Conservation (phyloP, 1,139 yeast genomes). For the Pichia sp. region DNA sequence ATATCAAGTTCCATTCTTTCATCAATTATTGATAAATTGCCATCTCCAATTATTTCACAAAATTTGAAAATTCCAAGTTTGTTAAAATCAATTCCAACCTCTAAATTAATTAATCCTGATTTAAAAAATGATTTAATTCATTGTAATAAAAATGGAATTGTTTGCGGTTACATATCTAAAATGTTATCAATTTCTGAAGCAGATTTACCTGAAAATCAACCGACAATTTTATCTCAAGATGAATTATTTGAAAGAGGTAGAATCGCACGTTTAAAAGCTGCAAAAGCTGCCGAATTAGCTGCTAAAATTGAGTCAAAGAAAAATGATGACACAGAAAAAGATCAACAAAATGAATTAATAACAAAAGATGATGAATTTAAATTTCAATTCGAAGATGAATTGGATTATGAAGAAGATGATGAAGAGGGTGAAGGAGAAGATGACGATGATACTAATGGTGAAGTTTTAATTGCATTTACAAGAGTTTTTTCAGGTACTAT, state of each 20-base stretch:
- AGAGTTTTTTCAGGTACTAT: constrained; percentile 85
- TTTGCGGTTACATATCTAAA: constrained; percentile 83
- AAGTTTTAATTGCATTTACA: constrained; percentile 62
- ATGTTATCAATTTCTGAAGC: constrained; percentile 77
- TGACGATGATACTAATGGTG: constrained; percentile 36
- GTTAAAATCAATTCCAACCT: constrained; percentile 51
- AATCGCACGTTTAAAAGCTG: constrained; percentile 64
- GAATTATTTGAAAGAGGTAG: constrained; percentile 65
- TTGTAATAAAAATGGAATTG: constrained; percentile 61
- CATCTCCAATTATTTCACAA: constrained; percentile 80
- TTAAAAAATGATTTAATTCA: constrained; percentile 51
- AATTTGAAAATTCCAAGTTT: constrained; percentile 61
- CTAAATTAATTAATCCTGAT: constrained; percentile 42
- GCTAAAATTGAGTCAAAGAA: constrained; percentile 31
- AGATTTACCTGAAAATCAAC: constrained; percentile 63
- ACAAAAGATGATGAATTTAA: constrained; percentile 30
- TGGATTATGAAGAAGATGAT: constrained; percentile 40
- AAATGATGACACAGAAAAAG: constrained; percentile 28
- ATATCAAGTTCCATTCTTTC: constrained; percentile 79
- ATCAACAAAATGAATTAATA: constrained; percentile 22
- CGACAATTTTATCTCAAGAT: constrained; percentile 41
- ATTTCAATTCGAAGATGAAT: constrained; percentile 21
- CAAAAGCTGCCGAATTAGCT: constrained; percentile 61
- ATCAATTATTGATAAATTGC: constrained; percentile 77
- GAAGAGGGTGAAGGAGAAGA: constrained; percentile 31